Conservation (phyloP, 129 eudicot genomes). For the Lactuca sativa region DNA sequence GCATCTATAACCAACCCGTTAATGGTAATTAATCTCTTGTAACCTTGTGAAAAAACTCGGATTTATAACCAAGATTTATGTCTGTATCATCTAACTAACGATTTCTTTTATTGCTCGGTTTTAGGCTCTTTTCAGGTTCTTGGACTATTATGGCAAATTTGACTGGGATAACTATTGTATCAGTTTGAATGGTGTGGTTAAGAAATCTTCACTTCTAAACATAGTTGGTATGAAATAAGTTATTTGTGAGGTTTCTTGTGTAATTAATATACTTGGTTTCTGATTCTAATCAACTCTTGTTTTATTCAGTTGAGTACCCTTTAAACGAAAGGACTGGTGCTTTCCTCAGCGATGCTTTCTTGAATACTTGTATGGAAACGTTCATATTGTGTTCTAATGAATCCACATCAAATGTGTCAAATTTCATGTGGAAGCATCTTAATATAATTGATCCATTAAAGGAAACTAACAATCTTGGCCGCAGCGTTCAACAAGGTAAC, state of each 20-base stretch:
- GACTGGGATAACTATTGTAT: conserved; percentile 74
- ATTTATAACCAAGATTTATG: background rate
- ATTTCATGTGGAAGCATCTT: conserved; percentile 51
- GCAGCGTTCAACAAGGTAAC: conserved; percentile 72
- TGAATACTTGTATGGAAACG: conserved; percentile 44
- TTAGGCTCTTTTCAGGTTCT: conserved; percentile 75
- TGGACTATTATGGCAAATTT: conserved; percentile 69
- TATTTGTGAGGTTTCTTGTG: conserved; percentile 7
- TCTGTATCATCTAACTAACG: background rate
- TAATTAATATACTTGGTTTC: conserved; percentile 11
- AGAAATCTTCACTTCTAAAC: conserved; percentile 49
- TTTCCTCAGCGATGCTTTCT: conserved; percentile 41
- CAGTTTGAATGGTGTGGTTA: conserved; percentile 67
- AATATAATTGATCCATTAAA: conserved; percentile 88
- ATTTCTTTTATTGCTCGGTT: conserved; percentile 7
- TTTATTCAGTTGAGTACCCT: conserved; percentile 53
- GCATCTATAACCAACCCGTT: conserved; percentile 62
- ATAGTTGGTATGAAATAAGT: conserved; percentile 52
- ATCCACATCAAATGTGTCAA: conserved; percentile 25
- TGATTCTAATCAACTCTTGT: conserved; percentile 1
- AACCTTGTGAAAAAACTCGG: background rate
- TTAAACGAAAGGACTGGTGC: conserved; percentile 10
- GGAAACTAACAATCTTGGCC: conserved; percentile 84
- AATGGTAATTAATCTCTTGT: conserved; percentile 45
- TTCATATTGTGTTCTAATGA: conserved; percentile 44